These are phyloP conservation scores for Rhizopus sp. DNA, from an alignment of 371 early-diverging fungal genomes.

Conservation along the genomic window DNA sequence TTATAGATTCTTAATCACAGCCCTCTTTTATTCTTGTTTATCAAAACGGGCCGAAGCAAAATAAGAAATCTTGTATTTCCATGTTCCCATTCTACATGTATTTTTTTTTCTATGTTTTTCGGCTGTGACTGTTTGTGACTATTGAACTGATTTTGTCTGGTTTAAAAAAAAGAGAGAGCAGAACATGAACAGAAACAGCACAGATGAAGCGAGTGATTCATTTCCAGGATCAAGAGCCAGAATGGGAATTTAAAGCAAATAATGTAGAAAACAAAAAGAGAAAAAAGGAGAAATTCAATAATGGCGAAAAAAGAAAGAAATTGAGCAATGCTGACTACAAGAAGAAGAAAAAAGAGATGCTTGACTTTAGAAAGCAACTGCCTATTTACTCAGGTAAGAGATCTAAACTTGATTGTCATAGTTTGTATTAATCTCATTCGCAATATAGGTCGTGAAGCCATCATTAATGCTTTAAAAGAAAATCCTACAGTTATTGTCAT, in stretches of 20 bases:
- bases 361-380: constrained; percentile 43
- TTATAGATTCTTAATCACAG: too few species aligned
- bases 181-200: background rate
- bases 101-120: too few species aligned
- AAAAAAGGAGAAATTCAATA: constrained; percentile 23
- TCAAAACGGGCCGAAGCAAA: too few species aligned
- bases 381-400: constrained; percentile 49
- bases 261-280: constrained; percentile 16
- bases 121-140: constrained; percentile 2
- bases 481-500: constrained; percentile 63
- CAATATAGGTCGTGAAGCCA: constrained; percentile 56
- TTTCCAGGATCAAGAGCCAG: constrained; percentile 23
- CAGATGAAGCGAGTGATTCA: constrained; percentile 28
- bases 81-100: too few species aligned
- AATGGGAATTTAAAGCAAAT: constrained; percentile 20
- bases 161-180: background rate
- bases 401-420: background rate
- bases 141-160: background rate
- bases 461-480: constrained; percentile 55
- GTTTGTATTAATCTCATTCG: background rate
- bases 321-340: constrained; percentile 26
- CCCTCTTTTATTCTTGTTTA: too few species aligned
- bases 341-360: constrained; percentile 42
- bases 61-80: too few species aligned
- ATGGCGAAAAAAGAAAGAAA: constrained; percentile 10